Evolutionary conservation across 257 asterid species (phyloP).

Genomic region (Datura wrightii): DNA sequence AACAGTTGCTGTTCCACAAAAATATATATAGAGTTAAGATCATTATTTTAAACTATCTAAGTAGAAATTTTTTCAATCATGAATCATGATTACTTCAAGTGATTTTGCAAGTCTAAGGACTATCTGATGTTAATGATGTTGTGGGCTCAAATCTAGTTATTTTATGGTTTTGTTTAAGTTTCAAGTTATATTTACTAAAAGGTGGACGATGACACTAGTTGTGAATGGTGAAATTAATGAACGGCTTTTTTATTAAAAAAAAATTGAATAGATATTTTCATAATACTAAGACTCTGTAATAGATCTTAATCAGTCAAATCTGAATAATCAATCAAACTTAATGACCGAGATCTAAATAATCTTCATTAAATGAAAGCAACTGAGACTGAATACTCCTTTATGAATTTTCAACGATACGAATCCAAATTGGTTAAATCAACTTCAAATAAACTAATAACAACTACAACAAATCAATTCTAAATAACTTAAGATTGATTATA

Average conservation of each 20-base stretch:
- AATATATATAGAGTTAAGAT: not conserved
- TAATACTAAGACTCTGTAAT: too few relatives aligned
- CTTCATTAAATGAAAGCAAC: too few relatives aligned
- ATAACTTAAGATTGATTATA: not conserved
- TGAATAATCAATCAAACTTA: too few relatives aligned
- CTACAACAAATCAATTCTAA: not conserved
- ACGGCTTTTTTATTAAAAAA: too few relatives aligned
- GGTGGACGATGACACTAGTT: not conserved
- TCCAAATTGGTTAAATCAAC: not conserved
- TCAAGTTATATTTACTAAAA: not conserved
- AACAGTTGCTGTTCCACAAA: not conserved
- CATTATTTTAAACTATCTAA: not conserved
- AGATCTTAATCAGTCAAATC: too few relatives aligned
- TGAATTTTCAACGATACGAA: not conserved
- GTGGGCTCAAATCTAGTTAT: too few relatives aligned
- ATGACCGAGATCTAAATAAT: too few relatives aligned
- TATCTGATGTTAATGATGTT: not conserved
- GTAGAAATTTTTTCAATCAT: not conserved
- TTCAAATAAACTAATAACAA: not conserved
- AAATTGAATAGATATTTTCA: too few relatives aligned
- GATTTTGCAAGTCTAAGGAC: not conserved
- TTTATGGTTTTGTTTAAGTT: too few relatives aligned
- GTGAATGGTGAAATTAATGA: too few relatives aligned
- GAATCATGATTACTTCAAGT: slow-evolving; percentile 5
- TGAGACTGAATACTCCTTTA: not conserved